These are phyloP conservation scores for Chytriomyces hyalinus DNA, from an alignment of 192 early-diverging fungal species.

Conservation along the genomic window DNA sequence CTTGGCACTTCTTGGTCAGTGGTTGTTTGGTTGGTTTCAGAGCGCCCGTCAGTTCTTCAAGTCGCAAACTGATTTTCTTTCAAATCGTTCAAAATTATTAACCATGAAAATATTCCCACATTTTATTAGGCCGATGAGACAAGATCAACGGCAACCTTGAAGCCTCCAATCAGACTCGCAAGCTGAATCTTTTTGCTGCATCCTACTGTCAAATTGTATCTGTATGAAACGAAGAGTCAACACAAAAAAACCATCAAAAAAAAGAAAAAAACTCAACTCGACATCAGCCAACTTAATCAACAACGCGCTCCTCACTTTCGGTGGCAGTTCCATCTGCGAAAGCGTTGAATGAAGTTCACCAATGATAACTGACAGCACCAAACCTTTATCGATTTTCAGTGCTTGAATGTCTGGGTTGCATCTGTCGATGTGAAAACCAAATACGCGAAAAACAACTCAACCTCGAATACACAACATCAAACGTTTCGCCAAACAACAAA, in stretches of 20 bases:
- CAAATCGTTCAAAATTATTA: no score
- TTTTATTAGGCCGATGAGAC: conserved; percentile 27
- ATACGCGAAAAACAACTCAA: conserved; percentile 40
- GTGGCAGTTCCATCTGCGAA: conserved; percentile 74
- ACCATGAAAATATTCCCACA: not conserved
- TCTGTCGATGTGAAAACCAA: no score
- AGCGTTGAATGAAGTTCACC: conserved; percentile 75
- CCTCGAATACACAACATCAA: conserved; percentile 69
- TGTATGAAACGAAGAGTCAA: conserved; percentile 30
- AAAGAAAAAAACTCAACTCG: conserved; percentile 65
- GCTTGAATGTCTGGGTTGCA: conserved; percentile 78
- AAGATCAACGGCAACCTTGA: conserved; percentile 78
- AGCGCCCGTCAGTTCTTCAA: no score
- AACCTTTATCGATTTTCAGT: conserved; percentile 82
- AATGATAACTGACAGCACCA: conserved; percentile 91
- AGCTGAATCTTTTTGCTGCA: conserved; percentile 89
- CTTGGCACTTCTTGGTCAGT: no score
- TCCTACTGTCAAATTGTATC: conserved; percentile 82
- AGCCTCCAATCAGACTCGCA: conserved; percentile 83
- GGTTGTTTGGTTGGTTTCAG: no score
- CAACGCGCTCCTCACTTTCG: conserved; percentile 68
- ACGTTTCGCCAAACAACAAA: conserved; percentile 87
- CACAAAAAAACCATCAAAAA: not conserved
- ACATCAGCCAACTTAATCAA: conserved; percentile 86
- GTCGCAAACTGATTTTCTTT: no score